Conservation (phyloP, 805 yeast species). For the Peterozyma xylosa region DNA sequence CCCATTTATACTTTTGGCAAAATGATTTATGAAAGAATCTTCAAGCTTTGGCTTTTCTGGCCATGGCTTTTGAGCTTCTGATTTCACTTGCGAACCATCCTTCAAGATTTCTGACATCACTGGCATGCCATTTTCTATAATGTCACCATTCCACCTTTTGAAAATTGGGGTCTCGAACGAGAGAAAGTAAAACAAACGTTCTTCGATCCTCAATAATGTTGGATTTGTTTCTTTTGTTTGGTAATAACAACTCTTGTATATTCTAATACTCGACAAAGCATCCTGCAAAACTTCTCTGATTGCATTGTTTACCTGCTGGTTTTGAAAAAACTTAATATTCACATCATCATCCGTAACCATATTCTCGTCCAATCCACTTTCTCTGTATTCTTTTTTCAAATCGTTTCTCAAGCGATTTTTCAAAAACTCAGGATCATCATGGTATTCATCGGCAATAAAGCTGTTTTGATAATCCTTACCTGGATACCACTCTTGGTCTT, state of each 20-base stretch:
- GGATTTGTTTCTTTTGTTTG: not conserved
- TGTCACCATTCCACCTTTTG: constrained; percentile 7
- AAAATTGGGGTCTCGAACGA: constrained; percentile 16
- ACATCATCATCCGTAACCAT: no score
- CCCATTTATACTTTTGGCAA: constrained; percentile 28
- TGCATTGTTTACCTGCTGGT: constrained; percentile 37
- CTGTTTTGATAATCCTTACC: constrained; percentile 2
- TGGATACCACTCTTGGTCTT: constrained; percentile 33
- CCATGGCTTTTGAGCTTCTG: constrained; percentile 11
- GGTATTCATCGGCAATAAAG: not conserved
- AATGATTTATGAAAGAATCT: constrained; percentile 16
- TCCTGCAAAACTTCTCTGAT: constrained; percentile 23
- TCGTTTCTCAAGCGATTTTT: not conserved
- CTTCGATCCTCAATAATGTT: constrained; percentile 16
- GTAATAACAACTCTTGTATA: constrained; percentile 37
- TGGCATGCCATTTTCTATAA: not conserved
- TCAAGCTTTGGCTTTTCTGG: no score
- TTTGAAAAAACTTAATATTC: not conserved
- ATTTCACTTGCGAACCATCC: not conserved
- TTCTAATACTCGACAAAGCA: constrained; percentile 33
- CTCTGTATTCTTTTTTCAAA: not conserved
- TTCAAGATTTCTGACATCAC: not conserved
- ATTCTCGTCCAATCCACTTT: no score
- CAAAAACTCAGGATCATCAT: not conserved
- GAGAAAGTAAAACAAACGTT: constrained; percentile 23